Evolutionary conservation across 371 early-diverging fungal genomes (phyloP).

Genomic region (Dinochytrium kinnereticum): DNA sequence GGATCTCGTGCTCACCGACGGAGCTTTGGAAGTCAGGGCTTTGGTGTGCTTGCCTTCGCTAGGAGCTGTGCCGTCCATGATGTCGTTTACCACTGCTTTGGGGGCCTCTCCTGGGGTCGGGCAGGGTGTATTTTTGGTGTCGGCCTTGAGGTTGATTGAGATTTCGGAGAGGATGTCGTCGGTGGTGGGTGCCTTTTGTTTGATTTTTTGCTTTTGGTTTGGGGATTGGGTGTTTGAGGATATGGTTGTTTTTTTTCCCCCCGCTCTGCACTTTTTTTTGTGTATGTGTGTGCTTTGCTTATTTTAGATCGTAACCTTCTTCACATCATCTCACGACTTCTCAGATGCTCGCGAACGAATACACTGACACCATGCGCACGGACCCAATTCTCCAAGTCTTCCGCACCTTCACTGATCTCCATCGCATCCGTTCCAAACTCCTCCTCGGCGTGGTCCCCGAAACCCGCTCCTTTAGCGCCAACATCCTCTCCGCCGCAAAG

Average conservation of each 20-base stretch:
- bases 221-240: too few relatives aligned
- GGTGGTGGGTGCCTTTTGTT: slow-evolving; percentile 40
- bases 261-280: too few relatives aligned
- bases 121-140: slow-evolving; percentile 7
- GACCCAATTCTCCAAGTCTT: slow-evolving; percentile 80
- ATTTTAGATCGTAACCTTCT: too few relatives aligned
- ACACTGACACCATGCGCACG: slow-evolving; percentile 55
- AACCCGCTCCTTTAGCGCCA: background rate
- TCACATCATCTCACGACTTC: background rate
- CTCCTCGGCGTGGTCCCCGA: background rate
- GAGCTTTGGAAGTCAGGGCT: slow-evolving; percentile 29
- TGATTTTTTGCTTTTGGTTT: background rate
- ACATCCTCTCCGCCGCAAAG: slow-evolving; percentile 20
- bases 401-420: slow-evolving; percentile 50
- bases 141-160: slow-evolving; percentile 70
- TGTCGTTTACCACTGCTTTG: slow-evolving; percentile 71
- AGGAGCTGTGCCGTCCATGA: slow-evolving; percentile 71
- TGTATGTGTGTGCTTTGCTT: too few relatives aligned
- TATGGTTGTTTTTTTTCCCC: too few relatives aligned
- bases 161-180: slow-evolving; percentile 68
- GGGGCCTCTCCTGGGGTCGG: slow-evolving; percentile 14
- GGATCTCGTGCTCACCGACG: background rate
- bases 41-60: slow-evolving; percentile 70
- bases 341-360: slow-evolving; percentile 69
- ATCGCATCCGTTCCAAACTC: slow-evolving; percentile 1